These are phyloP conservation scores for Podosphaera leucotricha DNA, from an alignment of 2,329 filamentous ascomycete genomes.

Conservation along the genomic window DNA sequence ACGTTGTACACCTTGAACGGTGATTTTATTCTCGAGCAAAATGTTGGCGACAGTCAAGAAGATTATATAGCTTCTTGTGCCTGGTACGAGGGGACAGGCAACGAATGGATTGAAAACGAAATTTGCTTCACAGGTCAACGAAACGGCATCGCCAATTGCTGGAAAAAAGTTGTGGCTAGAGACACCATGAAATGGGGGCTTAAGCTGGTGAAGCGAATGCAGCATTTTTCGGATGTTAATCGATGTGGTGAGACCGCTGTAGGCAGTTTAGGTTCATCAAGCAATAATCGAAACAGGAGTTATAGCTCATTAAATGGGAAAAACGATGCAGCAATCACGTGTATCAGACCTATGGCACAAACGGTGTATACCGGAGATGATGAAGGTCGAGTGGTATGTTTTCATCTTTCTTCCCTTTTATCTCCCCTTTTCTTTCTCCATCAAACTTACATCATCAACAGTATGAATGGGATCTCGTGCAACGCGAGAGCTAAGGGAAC, in stretches of 20 bases:
- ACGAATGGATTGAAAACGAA: constrained; percentile 75
- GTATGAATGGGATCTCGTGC: constrained; percentile 7
- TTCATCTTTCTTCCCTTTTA: constrained; percentile 1
- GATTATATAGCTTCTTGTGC: constrained; percentile 64
- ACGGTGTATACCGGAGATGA: constrained; percentile 88
- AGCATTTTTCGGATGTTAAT: constrained; percentile 48
- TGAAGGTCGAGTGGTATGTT: constrained; percentile 63
- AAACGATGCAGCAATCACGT: constrained; percentile 52
- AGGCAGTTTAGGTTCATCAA: constrained; percentile 5
- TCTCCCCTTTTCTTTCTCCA: background rate
- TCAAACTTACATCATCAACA: constrained; percentile 4
- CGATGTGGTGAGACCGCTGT: constrained; percentile 18
- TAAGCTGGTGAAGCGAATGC: constrained; percentile 56
- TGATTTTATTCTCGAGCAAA: constrained; percentile 56
- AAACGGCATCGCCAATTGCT: constrained; percentile 62
- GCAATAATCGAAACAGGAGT: constrained; percentile 3
- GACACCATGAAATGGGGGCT: constrained; percentile 28
- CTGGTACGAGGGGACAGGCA: constrained; percentile 81
- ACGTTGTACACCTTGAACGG: constrained; percentile 77
- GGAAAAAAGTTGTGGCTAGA: constrained; percentile 30
- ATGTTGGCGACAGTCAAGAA: constrained; percentile 46
- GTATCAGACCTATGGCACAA: constrained; percentile 60
- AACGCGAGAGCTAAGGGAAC: background rate
- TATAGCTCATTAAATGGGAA: constrained; percentile 16
- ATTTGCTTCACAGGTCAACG: constrained; percentile 77